These are phyloP conservation scores for Trifolium dubium DNA, from an alignment of 306 rosid species.

Conservation along the genomic window DNA sequence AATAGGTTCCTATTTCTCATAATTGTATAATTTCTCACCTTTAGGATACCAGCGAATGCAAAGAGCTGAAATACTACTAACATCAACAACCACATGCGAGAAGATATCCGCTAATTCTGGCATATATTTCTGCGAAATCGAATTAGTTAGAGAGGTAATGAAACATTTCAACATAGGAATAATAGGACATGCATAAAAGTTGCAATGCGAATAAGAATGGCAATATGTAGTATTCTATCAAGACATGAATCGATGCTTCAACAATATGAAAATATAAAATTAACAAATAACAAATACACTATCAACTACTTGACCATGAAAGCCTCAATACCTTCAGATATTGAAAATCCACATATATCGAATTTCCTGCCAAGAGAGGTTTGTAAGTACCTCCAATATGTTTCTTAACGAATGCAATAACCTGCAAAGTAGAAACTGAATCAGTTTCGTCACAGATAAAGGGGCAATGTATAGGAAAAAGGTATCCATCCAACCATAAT, in stretches of 20 bases:
- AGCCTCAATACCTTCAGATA: slow-evolving; percentile 73
- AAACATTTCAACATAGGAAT: slow-evolving; percentile 33
- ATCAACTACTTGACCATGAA: neutral
- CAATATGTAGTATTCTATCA: neutral
- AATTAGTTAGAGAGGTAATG: slow-evolving; percentile 18
- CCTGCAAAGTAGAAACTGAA: slow-evolving; percentile 57
- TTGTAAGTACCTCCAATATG: slow-evolving; percentile 64
- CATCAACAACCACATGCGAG: slow-evolving; percentile 94
- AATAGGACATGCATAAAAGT: slow-evolving; percentile 4
- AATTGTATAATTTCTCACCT: slow-evolving; percentile 56
- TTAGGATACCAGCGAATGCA: slow-evolving; percentile 90
- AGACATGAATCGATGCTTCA: slow-evolving; percentile 11
- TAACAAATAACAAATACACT: slow-evolving; percentile 20
- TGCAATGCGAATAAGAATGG: slow-evolving; percentile 26
- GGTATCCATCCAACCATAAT: neutral
- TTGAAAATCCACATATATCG: slow-evolving; percentile 77
- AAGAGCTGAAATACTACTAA: slow-evolving; percentile 86
- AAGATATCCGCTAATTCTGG: slow-evolving; percentile 89
- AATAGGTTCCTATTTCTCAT: neutral
- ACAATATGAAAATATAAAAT: slow-evolving; percentile 3
- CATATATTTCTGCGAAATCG: slow-evolving; percentile 83
- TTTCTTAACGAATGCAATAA: slow-evolving; percentile 80
- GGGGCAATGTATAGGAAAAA: neutral
- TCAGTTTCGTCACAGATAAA: slow-evolving; percentile 6
- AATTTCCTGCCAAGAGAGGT: slow-evolving; percentile 90